Evolutionary conservation across 257 asterid species (phyloP).

Genomic region (Penstemon newberryi): DNA sequence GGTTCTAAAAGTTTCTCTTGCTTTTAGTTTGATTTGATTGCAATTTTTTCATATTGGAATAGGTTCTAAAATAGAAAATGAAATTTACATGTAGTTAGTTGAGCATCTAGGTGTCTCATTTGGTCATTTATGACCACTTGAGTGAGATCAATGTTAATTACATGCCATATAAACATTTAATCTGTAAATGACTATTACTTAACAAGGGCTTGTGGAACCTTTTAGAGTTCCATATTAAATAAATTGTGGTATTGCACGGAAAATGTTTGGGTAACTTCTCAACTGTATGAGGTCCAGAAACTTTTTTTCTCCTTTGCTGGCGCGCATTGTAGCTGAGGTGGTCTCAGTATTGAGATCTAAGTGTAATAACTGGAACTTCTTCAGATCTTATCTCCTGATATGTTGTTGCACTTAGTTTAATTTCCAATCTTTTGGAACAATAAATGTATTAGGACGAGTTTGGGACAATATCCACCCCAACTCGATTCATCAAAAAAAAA

Average conservation of each 20-base stretch:
- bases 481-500: too few relatives aligned
- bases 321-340: too few relatives aligned
- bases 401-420: too few relatives aligned
- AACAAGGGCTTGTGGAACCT: not conserved
- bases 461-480: too few relatives aligned
- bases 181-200: not conserved
- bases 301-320: not conserved
- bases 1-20: not conserved
- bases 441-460: too few relatives aligned
- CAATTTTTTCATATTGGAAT: constrained; percentile 11
- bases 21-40: constrained; percentile 15
- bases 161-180: not conserved
- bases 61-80: not conserved
- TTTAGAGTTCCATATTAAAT: not conserved
- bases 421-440: too few relatives aligned
- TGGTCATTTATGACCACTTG: not conserved
- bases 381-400: too few relatives aligned
- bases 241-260: not conserved
- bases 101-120: constrained; percentile 10
- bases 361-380: too few relatives aligned
- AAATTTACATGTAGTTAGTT: constrained; percentile 1
- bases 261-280: not conserved
- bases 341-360: too few relatives aligned
- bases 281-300: not conserved
- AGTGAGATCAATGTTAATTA: not conserved